A percentile compares a stretch with the other conserved stretches of the same genome.
phyloP scores from a whole-genome alignment of 345 rosid species.

The Hibiscus tridactylites region DNA sequence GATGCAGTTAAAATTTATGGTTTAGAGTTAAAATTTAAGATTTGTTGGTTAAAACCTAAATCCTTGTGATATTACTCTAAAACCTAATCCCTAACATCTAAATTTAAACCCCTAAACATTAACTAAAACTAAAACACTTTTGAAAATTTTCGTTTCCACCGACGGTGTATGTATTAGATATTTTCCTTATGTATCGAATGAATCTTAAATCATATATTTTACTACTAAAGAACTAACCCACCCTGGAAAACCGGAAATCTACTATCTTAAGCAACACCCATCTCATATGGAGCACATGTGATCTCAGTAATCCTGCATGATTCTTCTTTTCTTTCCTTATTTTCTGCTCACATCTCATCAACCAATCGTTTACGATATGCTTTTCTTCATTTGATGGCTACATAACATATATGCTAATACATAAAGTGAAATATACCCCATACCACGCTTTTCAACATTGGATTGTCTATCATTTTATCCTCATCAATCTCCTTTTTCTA shows the following conservation, averaged over 20 bases:
- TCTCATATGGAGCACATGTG: not conserved
- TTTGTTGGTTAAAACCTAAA: too few species aligned
- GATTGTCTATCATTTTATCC: not conserved
- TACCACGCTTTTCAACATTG: not conserved
- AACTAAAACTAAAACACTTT: too few species aligned
- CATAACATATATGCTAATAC: not conserved
- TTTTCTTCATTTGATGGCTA: not conserved
- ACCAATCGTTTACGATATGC: not conserved
- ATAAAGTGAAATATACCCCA: not conserved
- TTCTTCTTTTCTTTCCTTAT: not conserved
- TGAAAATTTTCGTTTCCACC: not conserved
- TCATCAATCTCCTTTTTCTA: not conserved
- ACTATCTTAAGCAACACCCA: not conserved
- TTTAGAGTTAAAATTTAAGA: too few species aligned
- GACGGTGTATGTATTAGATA: too few species aligned
- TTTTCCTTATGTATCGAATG: too few species aligned
- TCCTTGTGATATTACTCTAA: too few species aligned
- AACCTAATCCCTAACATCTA: too few species aligned
- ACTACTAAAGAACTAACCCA: not conserved
- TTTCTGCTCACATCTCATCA: not conserved
- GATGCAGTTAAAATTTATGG: too few species aligned
- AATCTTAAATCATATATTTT: not conserved
- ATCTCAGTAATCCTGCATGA: too few species aligned
- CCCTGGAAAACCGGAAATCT: constrained; percentile 2
- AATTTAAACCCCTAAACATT: too few species aligned